Conservation (phyloP, 176 grass and related monocot species). For the Carex cristatella region DNA sequence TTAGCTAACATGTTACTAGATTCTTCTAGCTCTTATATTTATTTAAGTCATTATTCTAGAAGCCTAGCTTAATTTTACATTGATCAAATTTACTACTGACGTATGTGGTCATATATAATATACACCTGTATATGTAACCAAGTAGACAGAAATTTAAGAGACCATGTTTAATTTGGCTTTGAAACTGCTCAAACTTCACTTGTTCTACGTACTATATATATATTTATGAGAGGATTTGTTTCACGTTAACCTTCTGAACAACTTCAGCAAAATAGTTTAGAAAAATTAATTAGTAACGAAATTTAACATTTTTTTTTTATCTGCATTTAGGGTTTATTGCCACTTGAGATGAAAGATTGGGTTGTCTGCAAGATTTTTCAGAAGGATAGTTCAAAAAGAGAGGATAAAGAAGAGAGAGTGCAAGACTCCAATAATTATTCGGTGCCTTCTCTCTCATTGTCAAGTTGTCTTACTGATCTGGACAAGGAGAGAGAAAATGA, state of each 20-base stretch:
- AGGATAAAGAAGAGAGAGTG: neutral
- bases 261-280: neutral
- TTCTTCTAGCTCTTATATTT: neutral
- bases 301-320: neutral
- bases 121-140: neutral
- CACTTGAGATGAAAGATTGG: conserved; percentile 38
- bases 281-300: neutral
- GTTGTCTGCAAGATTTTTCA: conserved; percentile 57
- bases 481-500: conserved; percentile 9
- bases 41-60: neutral
- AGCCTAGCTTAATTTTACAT: no score
- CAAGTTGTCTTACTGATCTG: conserved; percentile 47
- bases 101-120: neutral
- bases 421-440: neutral
- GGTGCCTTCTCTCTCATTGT: conserved; percentile 31
- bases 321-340: neutral
- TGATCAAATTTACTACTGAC: neutral
- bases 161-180: neutral
- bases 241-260: neutral
- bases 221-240: neutral
- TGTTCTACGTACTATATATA: neutral
- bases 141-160: neutral
- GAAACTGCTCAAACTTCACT: neutral
- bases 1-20: neutral
- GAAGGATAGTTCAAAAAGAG: conserved; percentile 32